These are phyloP conservation scores for Powellomyces hirtus DNA, from an alignment of 192 early-diverging fungal species.

Conservation along the genomic window DNA sequence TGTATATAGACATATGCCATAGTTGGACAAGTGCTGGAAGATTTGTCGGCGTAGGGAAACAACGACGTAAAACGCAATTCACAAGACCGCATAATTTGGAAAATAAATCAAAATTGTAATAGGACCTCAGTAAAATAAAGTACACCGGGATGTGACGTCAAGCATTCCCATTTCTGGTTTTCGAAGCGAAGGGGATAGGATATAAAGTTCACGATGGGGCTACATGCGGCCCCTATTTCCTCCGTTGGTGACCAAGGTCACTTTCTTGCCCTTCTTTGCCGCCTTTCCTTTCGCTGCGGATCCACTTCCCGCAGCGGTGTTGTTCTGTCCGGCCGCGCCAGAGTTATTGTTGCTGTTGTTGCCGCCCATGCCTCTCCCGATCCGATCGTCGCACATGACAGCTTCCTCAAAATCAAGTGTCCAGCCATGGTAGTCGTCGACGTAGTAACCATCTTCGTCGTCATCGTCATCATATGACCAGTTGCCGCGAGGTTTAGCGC, in stretches of 20 bases:
- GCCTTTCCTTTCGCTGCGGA: slow-evolving; percentile 12
- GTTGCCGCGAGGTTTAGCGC: not conserved
- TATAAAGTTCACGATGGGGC: too few species aligned
- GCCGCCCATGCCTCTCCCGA: not conserved
- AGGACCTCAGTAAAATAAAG: too few species aligned
- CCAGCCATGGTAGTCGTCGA: slow-evolving; percentile 32
- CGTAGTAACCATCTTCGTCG: slow-evolving; percentile 18
- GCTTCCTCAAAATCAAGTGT: slow-evolving; percentile 34
- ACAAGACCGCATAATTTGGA: too few species aligned
- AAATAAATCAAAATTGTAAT: too few species aligned
- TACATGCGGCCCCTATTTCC: slow-evolving; percentile 21
- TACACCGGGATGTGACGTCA: too few species aligned
- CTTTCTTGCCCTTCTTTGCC: slow-evolving; percentile 26
- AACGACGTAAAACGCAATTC: too few species aligned
- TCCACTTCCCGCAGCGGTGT: not conserved
- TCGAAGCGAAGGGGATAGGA: too few species aligned
- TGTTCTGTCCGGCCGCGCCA: not conserved
- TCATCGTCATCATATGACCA: not conserved
- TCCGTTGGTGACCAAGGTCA: slow-evolving; percentile 31
- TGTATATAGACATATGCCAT: too few species aligned
- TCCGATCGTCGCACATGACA: slow-evolving; percentile 4
- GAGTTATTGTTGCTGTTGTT: not conserved
- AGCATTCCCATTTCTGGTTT: too few species aligned
- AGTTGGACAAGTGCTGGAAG: too few species aligned
- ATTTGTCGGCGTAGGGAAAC: too few species aligned